Evolutionary conservation across 163 green algal species (phyloP).

Genomic region (Chlamydomonas reinhardtii): DNA sequence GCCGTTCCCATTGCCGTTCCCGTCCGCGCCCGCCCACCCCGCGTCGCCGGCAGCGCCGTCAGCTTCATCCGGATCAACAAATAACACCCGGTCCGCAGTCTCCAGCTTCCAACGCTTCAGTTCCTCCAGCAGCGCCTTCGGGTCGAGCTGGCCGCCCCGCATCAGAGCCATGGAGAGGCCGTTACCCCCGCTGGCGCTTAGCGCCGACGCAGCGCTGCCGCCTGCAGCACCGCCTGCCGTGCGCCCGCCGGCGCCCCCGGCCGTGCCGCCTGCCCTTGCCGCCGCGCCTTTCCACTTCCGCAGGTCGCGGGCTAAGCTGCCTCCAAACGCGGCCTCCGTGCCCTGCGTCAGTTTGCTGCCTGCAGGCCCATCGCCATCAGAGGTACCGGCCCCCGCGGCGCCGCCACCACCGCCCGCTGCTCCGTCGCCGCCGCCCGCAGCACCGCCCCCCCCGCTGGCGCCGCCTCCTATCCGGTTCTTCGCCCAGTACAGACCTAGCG

Average conservation of each 20-base stretch:
- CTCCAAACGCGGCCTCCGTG: conserved; percentile 38
- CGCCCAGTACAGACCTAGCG: conserved; percentile 55
- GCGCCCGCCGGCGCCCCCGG: neutral
- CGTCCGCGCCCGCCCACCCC: neutral
- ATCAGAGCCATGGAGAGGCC: conserved; percentile 12
- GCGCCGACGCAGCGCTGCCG: no score
- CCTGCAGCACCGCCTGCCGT: no score
- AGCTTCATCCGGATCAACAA: conserved; percentile 27
- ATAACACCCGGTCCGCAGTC: conserved; percentile 54
- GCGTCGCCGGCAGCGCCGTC: neutral
- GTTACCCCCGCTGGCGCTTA: neutral
- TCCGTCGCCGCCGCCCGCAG: neutral
- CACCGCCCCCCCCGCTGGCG: neutral
- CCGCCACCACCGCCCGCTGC: neutral
- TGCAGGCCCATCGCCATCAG: neutral
- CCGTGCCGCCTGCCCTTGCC: neutral
- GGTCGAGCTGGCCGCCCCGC: conserved; percentile 37
- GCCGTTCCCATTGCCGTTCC: neutral
- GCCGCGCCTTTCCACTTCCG: conserved; percentile 49
- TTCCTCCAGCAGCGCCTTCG: conserved; percentile 50
- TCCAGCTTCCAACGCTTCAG: conserved; percentile 63
- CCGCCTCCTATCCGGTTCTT: conserved; percentile 54
- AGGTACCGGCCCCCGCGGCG: no score
- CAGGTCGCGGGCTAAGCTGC: conserved; percentile 58
- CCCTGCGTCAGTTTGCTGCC: conserved; percentile 52